Evolutionary conservation across 192 early-diverging fungal genomes (phyloP), one percentile per base, ranked within the genome.

Genomic region (Coemansia aciculifera): DNA sequence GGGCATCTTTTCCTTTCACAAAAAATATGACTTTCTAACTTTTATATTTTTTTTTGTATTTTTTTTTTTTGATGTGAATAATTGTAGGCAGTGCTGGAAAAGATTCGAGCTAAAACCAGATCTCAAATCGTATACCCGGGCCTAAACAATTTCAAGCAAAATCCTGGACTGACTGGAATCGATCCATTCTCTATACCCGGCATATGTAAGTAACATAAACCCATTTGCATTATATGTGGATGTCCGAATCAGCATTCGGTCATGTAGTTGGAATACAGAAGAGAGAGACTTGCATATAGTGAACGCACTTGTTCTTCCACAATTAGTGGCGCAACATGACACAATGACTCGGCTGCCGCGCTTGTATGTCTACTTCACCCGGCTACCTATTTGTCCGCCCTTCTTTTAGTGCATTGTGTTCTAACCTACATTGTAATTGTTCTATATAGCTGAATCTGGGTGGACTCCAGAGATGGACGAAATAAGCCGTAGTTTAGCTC

Each of bases 381-480:
- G 23, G 49, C 24, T 3, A 27, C 27, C 40, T 49, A n/a, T 23
- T 23, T 42, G 12, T 59, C 11, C 5, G 3, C 17, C 36, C n/a
- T 9, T 36, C 23, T 40, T 42, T 40, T 63, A 36, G 52, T 32
- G 21, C 11, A 39, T 46, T 34, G 21, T 34, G 57, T 36, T 36
- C 32, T 36, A 32, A 27, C 57, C 37, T 8, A 39, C 27, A 46
- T 44, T 69, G 38, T 12, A 44, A 29, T 54, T 37, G 21, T 13
- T 13, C 8, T 24, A 8, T 71, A 69, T 83, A 83, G 81, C 64
- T 49, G 94, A 97, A 77, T 93, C 95, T 0, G 96, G 96, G 1
- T 99, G 97, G 96, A 95, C 91, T 3, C 87, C 90, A 13, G 89
- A 96, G 46, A 92, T 97, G 88, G 92, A 93, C 64, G 80, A 79